These are phyloP conservation scores for Microbotryum scabiosae DNA, from an alignment of 1,284 basidiomycete genomes.

Conservation along the genomic window DNA sequence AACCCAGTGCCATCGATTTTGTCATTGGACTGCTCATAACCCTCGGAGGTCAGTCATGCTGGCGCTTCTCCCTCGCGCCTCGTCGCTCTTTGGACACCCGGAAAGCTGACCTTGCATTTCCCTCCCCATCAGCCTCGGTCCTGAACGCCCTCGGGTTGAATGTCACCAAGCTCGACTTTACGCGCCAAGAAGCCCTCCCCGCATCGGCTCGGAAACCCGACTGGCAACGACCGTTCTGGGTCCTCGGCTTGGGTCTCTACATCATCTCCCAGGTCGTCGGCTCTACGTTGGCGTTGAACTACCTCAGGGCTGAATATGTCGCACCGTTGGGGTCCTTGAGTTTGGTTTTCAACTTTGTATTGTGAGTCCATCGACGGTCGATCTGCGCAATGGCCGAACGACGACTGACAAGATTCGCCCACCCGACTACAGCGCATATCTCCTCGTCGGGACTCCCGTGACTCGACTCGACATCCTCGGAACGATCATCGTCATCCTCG, in stretches of 20 bases:
- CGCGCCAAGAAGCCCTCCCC: slow-evolving; percentile 7
- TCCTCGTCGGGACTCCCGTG: slow-evolving; percentile 54
- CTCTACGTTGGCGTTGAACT: slow-evolving; percentile 72
- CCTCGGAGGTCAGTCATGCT: slow-evolving; percentile 45
- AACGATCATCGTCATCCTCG: slow-evolving; percentile 66
- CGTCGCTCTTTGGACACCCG: neutral
- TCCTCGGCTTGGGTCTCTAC: slow-evolving; percentile 43
- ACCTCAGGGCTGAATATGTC: slow-evolving; percentile 52
- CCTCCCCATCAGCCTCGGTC: slow-evolving; percentile 50
- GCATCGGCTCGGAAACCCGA: slow-evolving; percentile 49
- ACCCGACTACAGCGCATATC: slow-evolving; percentile 7
- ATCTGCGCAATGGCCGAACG: neutral
- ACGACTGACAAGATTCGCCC: neutral
- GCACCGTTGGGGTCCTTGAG: slow-evolving; percentile 52
- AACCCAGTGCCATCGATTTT: slow-evolving; percentile 28
- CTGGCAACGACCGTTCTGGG: slow-evolving; percentile 69
- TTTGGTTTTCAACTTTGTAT: slow-evolving; percentile 79
- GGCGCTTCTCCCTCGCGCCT: too few relatives aligned
- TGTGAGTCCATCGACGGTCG: slow-evolving; percentile 48
- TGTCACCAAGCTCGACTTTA: slow-evolving; percentile 69
- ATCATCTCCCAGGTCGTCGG: slow-evolving; percentile 76
- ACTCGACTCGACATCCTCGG: slow-evolving; percentile 72
- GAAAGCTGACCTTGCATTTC: neutral
- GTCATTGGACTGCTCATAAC: slow-evolving; percentile 58
- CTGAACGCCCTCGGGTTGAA: slow-evolving; percentile 75